Base-by-base conservation (phyloP, 768 basidiomycete genomes). In the Mycena galopus region DNA sequence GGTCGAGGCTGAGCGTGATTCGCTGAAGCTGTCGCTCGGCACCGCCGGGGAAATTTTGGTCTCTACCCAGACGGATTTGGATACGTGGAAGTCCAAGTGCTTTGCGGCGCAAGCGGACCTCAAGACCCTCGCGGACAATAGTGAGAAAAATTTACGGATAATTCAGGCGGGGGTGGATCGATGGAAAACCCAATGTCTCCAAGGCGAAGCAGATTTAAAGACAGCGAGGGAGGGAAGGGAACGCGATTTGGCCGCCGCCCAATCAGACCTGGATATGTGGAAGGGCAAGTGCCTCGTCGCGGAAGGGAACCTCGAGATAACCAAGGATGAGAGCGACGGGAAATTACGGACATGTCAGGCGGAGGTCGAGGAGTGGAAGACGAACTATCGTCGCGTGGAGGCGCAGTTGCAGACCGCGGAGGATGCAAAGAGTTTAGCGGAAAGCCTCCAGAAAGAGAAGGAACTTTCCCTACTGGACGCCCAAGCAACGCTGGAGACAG, bases 11-110 rank as follows among this genome's bases (percentile, higher is more conserved):
- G 68, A 69, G 23, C 59, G 59, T 21, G 65, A 72, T 39, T 14
- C 64, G 23, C 57, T 59, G 21, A 73, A 72, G 53, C 17, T 5
- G 4, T 19, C 29, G 30, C 30, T 23, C 29, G 37, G 32, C 17
- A 21, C 29, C 25, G 25, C 33, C 10, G 47, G 58, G 8, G 39
- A 11, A 9, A 42, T 58, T 8, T 32, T 64, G 16, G 56, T 11
- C 32, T 19, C 47, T 11, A 17, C 23, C 3, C 39, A 30, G 16
- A 17, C 63, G 32, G 57, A 69, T 7, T 29, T 60, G n/a, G 58
- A 39, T n/a, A 6, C 6, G 56, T 68, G 50, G 72, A 69, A 53
- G 63, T 37, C 32, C 14, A 67, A 73, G 67, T 65, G 35, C 47
- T 19, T 35, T 14, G 35, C 32, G 19, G 69, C 47, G 17, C 55